A percentile compares a stretch with the other conserved stretches of the same genome.
These are phyloP conservation scores for Brettanomyces nanus DNA, from an alignment of 805 yeast species.

Conservation along the genomic window DNA sequence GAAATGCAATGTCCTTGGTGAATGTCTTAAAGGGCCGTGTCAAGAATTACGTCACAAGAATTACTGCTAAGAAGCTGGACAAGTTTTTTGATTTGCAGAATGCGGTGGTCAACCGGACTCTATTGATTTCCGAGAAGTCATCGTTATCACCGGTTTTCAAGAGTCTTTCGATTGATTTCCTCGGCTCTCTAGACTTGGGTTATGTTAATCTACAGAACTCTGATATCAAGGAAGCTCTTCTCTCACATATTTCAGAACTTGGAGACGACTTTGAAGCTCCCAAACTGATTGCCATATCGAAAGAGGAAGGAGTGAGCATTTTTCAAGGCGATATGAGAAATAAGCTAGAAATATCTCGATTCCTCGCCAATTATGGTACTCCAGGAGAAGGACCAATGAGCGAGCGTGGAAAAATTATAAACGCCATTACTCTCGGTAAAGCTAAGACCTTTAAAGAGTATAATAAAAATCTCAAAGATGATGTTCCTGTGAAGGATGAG, in stretches of 20 bases:
- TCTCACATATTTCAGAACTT: constrained; percentile 8
- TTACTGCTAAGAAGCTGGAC: constrained; percentile 28
- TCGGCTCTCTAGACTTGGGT: constrained; percentile 42
- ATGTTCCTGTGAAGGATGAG: constrained; percentile 4
- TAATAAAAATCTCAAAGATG: constrained; percentile 5
- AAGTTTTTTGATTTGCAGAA: constrained; percentile 16
- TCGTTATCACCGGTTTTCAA: constrained; percentile 49
- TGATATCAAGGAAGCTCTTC: constrained; percentile 10
- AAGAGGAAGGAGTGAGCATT: constrained; percentile 11
- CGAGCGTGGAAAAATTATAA: constrained; percentile 15
- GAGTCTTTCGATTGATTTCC: constrained; percentile 62
- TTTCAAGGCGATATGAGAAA: constrained; percentile 21
- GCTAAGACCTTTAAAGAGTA: constrained; percentile 16
- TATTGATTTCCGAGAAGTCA: constrained; percentile 46
- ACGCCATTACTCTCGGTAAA: constrained; percentile 16
- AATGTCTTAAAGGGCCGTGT: constrained; percentile 49
- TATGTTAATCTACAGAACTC: constrained; percentile 28
- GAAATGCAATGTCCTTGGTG: constrained; percentile 46
- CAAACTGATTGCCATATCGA: constrained; percentile 16
- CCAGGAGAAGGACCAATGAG: constrained; percentile 30
- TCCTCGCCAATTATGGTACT: constrained; percentile 22
- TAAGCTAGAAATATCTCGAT: constrained; percentile 26
- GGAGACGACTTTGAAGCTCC: constrained; percentile 16
- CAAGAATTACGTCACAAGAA: constrained; percentile 56
- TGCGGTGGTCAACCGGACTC: constrained; percentile 26